Evolutionary conservation across 805 yeast species (phyloP).

Genomic region (Wickerhamomyces alni): DNA sequence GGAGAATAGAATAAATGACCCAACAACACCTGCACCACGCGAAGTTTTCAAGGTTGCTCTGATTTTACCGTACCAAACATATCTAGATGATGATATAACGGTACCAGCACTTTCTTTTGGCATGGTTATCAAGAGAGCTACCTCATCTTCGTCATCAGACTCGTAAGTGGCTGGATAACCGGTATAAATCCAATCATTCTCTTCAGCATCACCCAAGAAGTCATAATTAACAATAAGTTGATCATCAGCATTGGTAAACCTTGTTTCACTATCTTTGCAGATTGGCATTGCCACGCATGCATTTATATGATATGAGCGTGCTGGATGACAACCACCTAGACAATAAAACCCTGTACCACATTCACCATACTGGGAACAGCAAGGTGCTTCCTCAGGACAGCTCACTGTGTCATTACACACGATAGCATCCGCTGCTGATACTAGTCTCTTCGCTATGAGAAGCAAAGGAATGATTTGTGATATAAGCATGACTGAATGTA

Average conservation of each 20-base stretch:
- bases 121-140: constrained; percentile 62
- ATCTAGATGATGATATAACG: constrained; percentile 69
- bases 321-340: constrained; percentile 78
- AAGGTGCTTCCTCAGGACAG: constrained; percentile 72
- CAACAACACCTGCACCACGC: constrained; percentile 73
- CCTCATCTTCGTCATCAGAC: constrained; percentile 34
- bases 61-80: constrained; percentile 84
- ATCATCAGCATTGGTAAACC: constrained; percentile 28
- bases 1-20: constrained; percentile 77
- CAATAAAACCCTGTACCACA: constrained; percentile 74
- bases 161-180: constrained; percentile 40
- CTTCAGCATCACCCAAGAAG: constrained; percentile 57
- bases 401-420: constrained; percentile 7
- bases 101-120: constrained; percentile 67
- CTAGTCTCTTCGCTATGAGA: no score
- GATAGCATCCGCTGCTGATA: no score
- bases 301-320: constrained; percentile 40
- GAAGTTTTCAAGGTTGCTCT: constrained; percentile 67
- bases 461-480: no score
- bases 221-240: constrained; percentile 15
- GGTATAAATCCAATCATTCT: constrained; percentile 53
- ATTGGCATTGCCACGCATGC: constrained; percentile 83
- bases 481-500: no score
- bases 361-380: constrained; percentile 71
- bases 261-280: constrained; percentile 43